These are phyloP conservation scores for Avena sativa DNA, from an alignment of 176 grass and related monocot genomes.

Conservation along the genomic window DNA sequence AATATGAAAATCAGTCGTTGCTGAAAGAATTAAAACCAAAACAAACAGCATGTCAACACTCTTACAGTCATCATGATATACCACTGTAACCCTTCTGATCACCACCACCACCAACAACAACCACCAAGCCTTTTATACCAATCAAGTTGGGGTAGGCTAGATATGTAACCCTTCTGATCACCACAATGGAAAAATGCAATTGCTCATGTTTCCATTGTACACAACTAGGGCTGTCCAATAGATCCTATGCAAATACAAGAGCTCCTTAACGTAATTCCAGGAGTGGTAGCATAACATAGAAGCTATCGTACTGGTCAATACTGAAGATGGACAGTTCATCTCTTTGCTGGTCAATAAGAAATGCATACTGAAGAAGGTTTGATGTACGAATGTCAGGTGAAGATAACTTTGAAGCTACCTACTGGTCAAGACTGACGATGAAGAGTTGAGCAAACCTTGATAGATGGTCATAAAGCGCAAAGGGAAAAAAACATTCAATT, in stretches of 20 bases:
- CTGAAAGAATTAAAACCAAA: background rate
- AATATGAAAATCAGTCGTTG: constrained; percentile 9
- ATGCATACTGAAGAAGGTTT: background rate
- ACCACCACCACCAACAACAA: too few relatives aligned
- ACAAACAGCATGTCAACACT: constrained; percentile 8
- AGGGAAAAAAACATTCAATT: background rate
- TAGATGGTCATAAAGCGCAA: background rate
- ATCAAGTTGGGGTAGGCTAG: too few relatives aligned
- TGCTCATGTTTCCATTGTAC: background rate
- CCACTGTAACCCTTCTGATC: background rate
- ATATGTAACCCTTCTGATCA: background rate
- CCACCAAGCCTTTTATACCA: too few relatives aligned
- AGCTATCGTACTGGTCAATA: constrained; percentile 8
- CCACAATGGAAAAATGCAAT: background rate
- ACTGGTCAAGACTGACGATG: background rate
- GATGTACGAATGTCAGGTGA: background rate
- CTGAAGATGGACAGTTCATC: background rate
- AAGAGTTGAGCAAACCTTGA: background rate
- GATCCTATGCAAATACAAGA: background rate
- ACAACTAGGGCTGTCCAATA: background rate
- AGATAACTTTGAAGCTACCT: constrained; percentile 8
- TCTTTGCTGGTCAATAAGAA: background rate
- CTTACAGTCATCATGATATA: background rate
- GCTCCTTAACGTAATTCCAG: background rate
- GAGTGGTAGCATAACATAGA: background rate